Conservation (phyloP, 768 basidiomycete genomes). For the Macrolepiota fuliginosa region DNA sequence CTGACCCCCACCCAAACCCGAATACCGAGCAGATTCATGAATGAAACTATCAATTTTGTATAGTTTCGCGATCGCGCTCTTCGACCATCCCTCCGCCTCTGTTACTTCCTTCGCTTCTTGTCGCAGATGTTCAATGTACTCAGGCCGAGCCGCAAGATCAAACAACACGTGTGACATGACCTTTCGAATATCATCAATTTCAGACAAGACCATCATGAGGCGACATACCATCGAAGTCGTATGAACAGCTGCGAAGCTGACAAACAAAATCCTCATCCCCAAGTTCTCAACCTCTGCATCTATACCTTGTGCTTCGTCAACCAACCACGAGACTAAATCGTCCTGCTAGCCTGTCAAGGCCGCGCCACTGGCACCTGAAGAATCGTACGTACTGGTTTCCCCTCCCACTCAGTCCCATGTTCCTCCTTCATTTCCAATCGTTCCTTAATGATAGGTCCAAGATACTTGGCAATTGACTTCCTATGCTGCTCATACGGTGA, state of each 20-base stretch:
- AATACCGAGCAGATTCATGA: constrained; percentile 26
- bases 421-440: constrained; percentile 21
- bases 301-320: constrained; percentile 30
- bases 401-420: constrained; percentile 23
- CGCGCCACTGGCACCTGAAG: too few species aligned
- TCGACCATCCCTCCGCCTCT: constrained; percentile 29
- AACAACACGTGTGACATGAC: constrained; percentile 29
- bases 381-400: constrained; percentile 21
- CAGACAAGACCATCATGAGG: background rate
- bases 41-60: constrained; percentile 42
- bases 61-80: constrained; percentile 31
- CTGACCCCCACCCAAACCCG: constrained; percentile 4
- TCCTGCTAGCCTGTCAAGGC: constrained; percentile 24
- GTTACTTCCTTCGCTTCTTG: constrained; percentile 37
- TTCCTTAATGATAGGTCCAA: constrained; percentile 24
- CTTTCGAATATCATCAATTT: constrained; percentile 15
- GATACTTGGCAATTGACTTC: constrained; percentile 15
- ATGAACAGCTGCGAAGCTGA: constrained; percentile 24
- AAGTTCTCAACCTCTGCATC: constrained; percentile 23
- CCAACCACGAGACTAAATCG: constrained; percentile 41
- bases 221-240: constrained; percentile 33
- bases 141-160: constrained; percentile 32
- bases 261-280: constrained; percentile 25
- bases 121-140: constrained; percentile 30
- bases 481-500: constrained; percentile 8